A percentile compares a stretch with the other conserved stretches of the same genome.
phyloP scores from a whole-genome alignment of 176 grass and related monocot species.

The Secale cereale region DNA sequence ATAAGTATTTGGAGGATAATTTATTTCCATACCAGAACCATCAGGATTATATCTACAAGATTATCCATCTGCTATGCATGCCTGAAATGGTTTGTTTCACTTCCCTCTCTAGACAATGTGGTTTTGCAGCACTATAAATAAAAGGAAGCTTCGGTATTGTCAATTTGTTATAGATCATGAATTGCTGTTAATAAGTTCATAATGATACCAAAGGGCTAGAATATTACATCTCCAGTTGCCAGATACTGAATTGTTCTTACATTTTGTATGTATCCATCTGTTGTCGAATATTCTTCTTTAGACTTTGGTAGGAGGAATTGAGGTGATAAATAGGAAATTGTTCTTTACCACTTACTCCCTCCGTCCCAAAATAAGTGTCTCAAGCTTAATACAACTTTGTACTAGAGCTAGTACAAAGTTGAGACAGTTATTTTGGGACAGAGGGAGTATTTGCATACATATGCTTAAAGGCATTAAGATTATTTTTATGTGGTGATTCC shows the following conservation, averaged over 20 bases:
- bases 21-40: background rate
- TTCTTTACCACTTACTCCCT: background rate
- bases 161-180: too few species aligned
- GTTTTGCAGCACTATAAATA: background rate
- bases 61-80: slow-evolving; percentile 20
- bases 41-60: background rate
- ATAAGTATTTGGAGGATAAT: slow-evolving; percentile 3
- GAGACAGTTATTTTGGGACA: too few species aligned
- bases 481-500: background rate
- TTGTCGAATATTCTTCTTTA: background rate
- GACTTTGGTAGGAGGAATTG: background rate
- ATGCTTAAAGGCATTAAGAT: background rate
- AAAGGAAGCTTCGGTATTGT: background rate
- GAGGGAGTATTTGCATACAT: background rate
- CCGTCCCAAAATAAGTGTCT: too few species aligned
- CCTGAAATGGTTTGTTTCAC: slow-evolving; percentile 25
- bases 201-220: background rate
- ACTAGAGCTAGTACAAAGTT: too few species aligned
- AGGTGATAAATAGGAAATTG: background rate
- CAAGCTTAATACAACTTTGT: too few species aligned
- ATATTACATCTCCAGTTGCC: background rate
- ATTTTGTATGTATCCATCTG: background rate
- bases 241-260: background rate
- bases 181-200: background rate
- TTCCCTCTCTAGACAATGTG: background rate